Percentiles rank a stretch among this genome's conserved stretches.
These are phyloP conservation scores for Talaromyces marneffei DNA, from an alignment of 2,329 filamentous ascomycete species.

Conservation along the genomic window DNA sequence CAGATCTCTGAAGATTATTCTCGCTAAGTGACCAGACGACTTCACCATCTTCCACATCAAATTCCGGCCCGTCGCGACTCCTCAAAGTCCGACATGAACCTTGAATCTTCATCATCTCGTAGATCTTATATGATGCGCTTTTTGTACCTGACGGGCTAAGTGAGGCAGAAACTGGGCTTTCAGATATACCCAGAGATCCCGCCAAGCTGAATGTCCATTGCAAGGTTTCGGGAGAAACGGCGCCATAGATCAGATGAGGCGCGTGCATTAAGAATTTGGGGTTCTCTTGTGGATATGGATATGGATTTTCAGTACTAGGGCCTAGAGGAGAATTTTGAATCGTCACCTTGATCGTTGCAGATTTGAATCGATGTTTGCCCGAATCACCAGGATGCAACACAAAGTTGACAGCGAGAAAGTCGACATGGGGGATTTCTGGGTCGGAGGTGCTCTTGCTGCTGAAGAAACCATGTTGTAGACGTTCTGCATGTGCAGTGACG, in stretches of 20 bases:
- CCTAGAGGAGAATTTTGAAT: constrained; percentile 23
- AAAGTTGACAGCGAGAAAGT: constrained; percentile 46
- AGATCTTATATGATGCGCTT: constrained; percentile 40
- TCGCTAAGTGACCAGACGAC: constrained; percentile 49
- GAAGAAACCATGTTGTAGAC: constrained; percentile 47
- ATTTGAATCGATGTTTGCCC: constrained; percentile 43
- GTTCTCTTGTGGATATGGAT: constrained; percentile 20
- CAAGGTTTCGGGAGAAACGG: constrained; percentile 44
- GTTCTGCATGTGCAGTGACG: constrained; percentile 46
- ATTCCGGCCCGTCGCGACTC: constrained; percentile 30
- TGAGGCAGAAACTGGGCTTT: constrained; percentile 39
- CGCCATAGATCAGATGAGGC: constrained; percentile 46
- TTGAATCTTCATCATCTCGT: constrained; percentile 48
- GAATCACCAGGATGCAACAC: constrained; percentile 45
- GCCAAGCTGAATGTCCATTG: constrained; percentile 46
- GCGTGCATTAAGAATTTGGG: constrained; percentile 47
- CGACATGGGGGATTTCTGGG: constrained; percentile 38
- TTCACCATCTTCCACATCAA: constrained; percentile 41
- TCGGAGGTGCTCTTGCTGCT: constrained; percentile 40
- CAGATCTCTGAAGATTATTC: constrained; percentile 44
- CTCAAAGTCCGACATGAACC: constrained; percentile 41
- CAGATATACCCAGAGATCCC: constrained; percentile 43
- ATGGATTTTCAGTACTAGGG: background rate
- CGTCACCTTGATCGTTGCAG: constrained; percentile 41
- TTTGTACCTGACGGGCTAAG: constrained; percentile 39